Percentiles rank a stretch among this genome's conserved stretches.
These are phyloP conservation scores for Tolypocladium nubicola DNA, from an alignment of 2,329 filamentous ascomycete genomes.

Conservation along the genomic window DNA sequence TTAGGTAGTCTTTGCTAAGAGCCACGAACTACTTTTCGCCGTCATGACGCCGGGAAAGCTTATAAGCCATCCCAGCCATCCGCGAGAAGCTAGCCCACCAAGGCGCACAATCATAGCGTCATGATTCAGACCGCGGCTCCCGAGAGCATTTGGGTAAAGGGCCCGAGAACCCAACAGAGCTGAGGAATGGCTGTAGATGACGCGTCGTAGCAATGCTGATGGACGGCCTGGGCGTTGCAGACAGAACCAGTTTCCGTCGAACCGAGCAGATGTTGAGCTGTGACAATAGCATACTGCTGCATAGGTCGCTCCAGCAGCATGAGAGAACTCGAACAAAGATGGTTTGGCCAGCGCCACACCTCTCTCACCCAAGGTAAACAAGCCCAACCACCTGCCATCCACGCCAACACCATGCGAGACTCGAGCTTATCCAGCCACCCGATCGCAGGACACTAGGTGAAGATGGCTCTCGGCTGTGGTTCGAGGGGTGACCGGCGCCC, in stretches of 20 bases:
- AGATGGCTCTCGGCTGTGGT: conserved; percentile 51
- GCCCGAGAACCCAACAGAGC: conserved; percentile 66
- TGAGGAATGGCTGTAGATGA: conserved; percentile 56
- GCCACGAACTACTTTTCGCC: no score
- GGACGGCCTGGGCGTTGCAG: conserved; percentile 13
- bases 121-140: conserved; percentile 55
- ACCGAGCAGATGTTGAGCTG: no score
- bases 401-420: conserved; percentile 51
- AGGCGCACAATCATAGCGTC: conserved; percentile 15
- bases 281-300: no score
- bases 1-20: no score
- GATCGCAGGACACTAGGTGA: conserved; percentile 36
- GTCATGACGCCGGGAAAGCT: conserved; percentile 5
- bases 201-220: conserved; percentile 28
- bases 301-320: not conserved
- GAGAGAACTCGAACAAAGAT: conserved; percentile 19
- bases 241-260: no score
- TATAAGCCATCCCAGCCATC: conserved; percentile 50
- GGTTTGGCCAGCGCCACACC: conserved; percentile 29
- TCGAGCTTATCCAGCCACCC: conserved; percentile 29
- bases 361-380: conserved; percentile 37
- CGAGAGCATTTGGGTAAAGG: conserved; percentile 58
- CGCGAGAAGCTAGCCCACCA: conserved; percentile 48
- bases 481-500: conserved; percentile 19
- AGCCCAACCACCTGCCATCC: conserved; percentile 70